Base-by-base conservation (phyloP, 345 rosid genomes). In the Capsella bursapastoris region DNA sequence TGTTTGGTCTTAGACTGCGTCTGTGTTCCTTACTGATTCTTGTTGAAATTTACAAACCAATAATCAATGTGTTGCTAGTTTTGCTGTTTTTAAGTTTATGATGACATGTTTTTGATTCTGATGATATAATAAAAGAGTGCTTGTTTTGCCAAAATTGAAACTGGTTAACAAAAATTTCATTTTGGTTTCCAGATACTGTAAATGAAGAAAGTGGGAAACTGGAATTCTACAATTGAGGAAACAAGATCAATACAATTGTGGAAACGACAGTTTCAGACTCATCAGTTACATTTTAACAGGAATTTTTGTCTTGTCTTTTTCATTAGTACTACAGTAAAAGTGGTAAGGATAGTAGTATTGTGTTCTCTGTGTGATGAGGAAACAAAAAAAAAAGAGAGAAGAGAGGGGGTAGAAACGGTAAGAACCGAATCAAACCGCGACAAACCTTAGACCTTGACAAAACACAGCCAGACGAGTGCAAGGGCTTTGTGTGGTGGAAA, bases 391-490 rank as follows among this genome's bases (percentile, higher is more conserved):
- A 61, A 22, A 63, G 49, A 32, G 44, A 43, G 14, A 22, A 32
- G 28, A 62, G 31, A 15, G 47, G 14, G 49, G 56, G 25, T 38
- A 55, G 41, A 31, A 29, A 18, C 45, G 7, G 50, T 68, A 53
- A 67, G 78, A 68, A 69, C 51, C 64, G 62, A 62, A 64, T 43
- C 64, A 62, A 62, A 64, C 71, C 32, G 58, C 6, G 8, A 75
- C 5, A 35, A 51, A 49, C 78, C 45, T 60, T 29, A 40, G 60
- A 55, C 74, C 69, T 70, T 76, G 68, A 70, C 55, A 76, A 65
- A 78, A 72, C 68, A 52, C 51, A 72, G 69, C 77, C 77, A 72
- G 73, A 78, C 51, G 81, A 78, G 77, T 72, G 70, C 81, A 72
- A 50, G 56, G 35, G 73, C 14, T 61, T 64, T 35, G 68, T 66